Conservation (phyloP, 768 basidiomycete genomes). For the Nidula microcarpa region DNA sequence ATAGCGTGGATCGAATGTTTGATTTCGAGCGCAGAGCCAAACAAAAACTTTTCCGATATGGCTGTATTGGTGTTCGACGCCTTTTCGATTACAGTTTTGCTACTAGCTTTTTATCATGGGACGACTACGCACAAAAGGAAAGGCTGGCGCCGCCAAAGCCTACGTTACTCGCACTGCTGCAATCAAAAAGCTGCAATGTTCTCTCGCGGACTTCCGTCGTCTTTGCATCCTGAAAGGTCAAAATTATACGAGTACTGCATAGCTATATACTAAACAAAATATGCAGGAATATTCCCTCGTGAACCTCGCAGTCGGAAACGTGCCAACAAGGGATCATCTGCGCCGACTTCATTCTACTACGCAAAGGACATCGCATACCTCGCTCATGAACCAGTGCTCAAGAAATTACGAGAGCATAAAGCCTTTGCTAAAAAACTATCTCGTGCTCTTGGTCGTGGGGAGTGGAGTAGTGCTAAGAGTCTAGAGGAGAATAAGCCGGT, state of each 20-base stretch:
- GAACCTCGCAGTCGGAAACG: slow-evolving; percentile 89
- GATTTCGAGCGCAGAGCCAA: background rate
- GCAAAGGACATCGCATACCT: slow-evolving; percentile 97
- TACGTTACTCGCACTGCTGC: slow-evolving; percentile 89
- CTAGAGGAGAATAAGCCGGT: slow-evolving; percentile 91
- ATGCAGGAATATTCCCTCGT: slow-evolving; percentile 92
- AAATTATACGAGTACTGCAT: slow-evolving; percentile 11
- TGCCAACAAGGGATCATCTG: slow-evolving; percentile 97
- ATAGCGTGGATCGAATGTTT: background rate
- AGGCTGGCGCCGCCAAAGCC: slow-evolving; percentile 88
- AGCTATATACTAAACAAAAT: slow-evolving; percentile 1
- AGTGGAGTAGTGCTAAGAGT: slow-evolving; percentile 94
- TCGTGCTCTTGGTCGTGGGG: slow-evolving; percentile 86
- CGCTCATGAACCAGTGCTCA: slow-evolving; percentile 92
- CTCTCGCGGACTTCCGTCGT: slow-evolving; percentile 93
- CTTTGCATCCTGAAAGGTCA: slow-evolving; percentile 96
- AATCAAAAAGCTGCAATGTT: slow-evolving; percentile 94
- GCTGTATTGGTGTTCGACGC: background rate
- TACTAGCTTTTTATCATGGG: slow-evolving; percentile 47
- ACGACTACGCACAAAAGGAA: slow-evolving; percentile 78
- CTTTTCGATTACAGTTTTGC: slow-evolving; percentile 14
- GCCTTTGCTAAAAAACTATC: slow-evolving; percentile 97
- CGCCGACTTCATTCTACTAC: slow-evolving; percentile 97
- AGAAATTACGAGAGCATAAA: slow-evolving; percentile 95
- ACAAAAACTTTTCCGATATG: background rate